Base-by-base conservation (phyloP, 768 basidiomycete genomes). In the Kwoniella bestiolae region DNA sequence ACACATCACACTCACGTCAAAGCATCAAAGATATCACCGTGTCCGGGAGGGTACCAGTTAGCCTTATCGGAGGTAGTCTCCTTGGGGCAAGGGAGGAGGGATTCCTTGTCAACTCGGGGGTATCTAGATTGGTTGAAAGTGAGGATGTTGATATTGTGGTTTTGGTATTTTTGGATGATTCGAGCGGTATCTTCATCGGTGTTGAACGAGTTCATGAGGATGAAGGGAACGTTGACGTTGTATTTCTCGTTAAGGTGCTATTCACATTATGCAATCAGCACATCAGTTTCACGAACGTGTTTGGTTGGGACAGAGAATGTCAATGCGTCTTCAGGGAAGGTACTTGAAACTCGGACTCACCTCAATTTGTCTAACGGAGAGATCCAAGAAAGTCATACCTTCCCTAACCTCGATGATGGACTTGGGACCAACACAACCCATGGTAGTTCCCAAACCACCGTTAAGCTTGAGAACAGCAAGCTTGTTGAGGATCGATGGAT, bases 161-260 rank as follows among this genome's bases (percentile, higher is more conserved):
- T 91, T 56, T 89, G 75, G 81, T 96, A 96, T 84, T 95, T 96
- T 82, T 96, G 92, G 83, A 94, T 92, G 85, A 96, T 92, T 71
- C 91, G 90, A 68, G 91, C 88, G 55, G 94, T 95, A 81, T 97
- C 94, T 38, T 96, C 92, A 80, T 94, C 91, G 66, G 94, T 97
- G 85, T 95, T 95, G 86, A 98, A 97, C 61, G 92, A 95, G 78
- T 94, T 96, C 95, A 96, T 95, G 78, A 97, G 88, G 83, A 96
- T 90, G 81, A 96, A 90, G n/a, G 92, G 94, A 49, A 95, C 91
- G 82, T 96, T 90, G 82, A 91, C 89, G 69, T 87, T 87, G 78
- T 87, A 84, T 53, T 87, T 86, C 57, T 88, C 90, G 85, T 94
- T 94, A 79, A 95, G 88, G 81, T 95, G 91, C 85, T 83, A 67